Evolutionary conservation across 805 yeast species (phyloP), one percentile per base, ranked within the genome.

Genomic region (Scheffersomyces stipitis): DNA sequence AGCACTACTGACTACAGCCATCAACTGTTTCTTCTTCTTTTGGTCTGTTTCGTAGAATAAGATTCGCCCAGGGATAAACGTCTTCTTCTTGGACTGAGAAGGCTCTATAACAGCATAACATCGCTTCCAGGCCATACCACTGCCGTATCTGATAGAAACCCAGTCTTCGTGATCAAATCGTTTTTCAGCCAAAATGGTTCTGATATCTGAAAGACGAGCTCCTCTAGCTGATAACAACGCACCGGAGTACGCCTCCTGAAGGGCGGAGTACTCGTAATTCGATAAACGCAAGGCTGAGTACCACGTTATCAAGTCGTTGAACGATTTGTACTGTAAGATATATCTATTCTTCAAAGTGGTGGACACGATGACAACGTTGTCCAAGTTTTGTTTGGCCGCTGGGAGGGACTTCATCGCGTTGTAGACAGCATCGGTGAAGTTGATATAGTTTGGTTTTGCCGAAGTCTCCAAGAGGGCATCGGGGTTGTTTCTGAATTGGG

Each of bases 91-190:
- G 51, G 73, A 54, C 26, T 67, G 46, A 50, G 89, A 66, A 47
- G 90, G 90, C 48, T 85, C 86, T 38, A 91, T 76, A 8, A 90
- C 96, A 3, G 96, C 91, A 67, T 78, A 93, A 55, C 96, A 91
- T 41, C 95, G 75, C 55, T 83, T 86, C 97, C 97, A 93, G 1
- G 97, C 96, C 95, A 88, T 87, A 16, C 99, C 99, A 7, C 93
- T 78, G 14, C 99, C 98, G 60, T 91, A 93, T 46, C 98, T 73
- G 13, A 93, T 95, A 57, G 89, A 77, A 29, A 85, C 89, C 97
- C 96, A 91, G 52, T 90, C 96, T 60, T 87, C 96, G 54, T 88
- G 93, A 41, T 78, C 79, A 56, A 80, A 86, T 53, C 91, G 83
- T 14, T 93, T 83, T 46, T 86, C 96, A 1, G 95, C 83, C 40